Evolutionary conservation across 2,329 filamentous ascomycete species (phyloP), one percentile per base, ranked within the genome.

Genomic region (Fusarium nelsonii): DNA sequence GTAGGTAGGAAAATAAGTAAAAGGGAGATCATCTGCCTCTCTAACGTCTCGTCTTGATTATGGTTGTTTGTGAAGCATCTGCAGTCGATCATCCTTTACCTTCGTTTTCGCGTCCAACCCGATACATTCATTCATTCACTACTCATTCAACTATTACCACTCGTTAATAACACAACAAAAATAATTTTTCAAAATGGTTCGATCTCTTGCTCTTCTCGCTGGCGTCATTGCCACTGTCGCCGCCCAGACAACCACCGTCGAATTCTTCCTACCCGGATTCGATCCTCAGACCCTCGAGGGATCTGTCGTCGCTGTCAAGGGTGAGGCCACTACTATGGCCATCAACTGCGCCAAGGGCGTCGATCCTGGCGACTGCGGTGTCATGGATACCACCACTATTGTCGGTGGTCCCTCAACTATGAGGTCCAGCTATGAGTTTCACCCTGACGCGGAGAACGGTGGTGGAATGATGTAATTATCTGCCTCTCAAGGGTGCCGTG

Each of bases 261-360:
- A 63, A 40, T 59, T 80, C 44, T 57, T 79, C 30, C 62, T 78
- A 43, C 74, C 74, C 30, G 41, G 67, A 39, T 67, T 59, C 45
- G 73, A 76, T 45, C 6, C 65, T 12, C 61, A 73, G 18, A 43
- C 52, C 11, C 48, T 77, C 14, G 71, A 71, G 9, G 78, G 72
- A 33, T 79, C 78, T n/a, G 65, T 80, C 52, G 46, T 79, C 40
- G 68, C 63, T 9, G 77, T 65, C 58, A 72, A 74, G 34, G 52
- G 44, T 11, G 62, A 49, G 10, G 72, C 74, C 45, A 80, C 78
- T 2, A 81, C 79, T 4, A 71, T 74, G 45, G 69, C 67, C 45
- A 44, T 79, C 23, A 57, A 57, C 26, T 81, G 78, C 59, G 54
- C 66, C 6, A 34, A 62, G 26, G 52, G 46, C 20, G 59, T 59